A percentile compares a stretch with the other conserved stretches of the same genome.
Evolutionary conservation across 164 flowering plant genomes (phyloP).

Genomic region (Aristolochia contorta): DNA sequence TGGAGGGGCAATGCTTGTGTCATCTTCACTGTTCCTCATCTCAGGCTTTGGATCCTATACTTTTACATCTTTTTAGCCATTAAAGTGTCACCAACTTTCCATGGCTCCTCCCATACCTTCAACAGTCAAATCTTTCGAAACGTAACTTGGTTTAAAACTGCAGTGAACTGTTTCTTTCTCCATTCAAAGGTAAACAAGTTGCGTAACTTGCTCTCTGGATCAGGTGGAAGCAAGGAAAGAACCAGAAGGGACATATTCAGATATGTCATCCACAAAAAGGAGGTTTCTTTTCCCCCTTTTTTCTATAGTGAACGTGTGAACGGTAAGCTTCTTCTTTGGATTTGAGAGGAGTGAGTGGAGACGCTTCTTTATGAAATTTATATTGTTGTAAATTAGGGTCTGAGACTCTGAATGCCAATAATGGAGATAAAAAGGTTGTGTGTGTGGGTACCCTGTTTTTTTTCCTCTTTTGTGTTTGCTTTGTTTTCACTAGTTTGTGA

Average conservation of each 20-base stretch:
- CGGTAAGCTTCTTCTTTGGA: constrained; percentile 15
- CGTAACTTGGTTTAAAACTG: neutral
- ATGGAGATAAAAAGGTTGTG: constrained; percentile 16
- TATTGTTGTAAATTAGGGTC: neutral
- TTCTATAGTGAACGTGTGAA: constrained; percentile 6
- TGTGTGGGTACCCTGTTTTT: constrained; percentile 8
- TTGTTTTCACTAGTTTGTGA: neutral
- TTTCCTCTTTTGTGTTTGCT: constrained; percentile 2
- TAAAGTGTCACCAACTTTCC: constrained; percentile 11
- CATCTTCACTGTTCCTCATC: constrained; percentile 26
- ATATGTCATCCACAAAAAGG: too few relatives aligned
- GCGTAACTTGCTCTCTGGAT: neutral
- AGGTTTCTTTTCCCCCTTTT: neutral
- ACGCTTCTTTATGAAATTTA: constrained; percentile 3
- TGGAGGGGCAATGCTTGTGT: constrained; percentile 31
- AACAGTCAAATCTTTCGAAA: constrained; percentile 10
- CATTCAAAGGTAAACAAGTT: neutral
- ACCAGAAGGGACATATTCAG: too few relatives aligned
- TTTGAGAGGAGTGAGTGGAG: constrained; percentile 11
- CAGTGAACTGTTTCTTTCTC: neutral
- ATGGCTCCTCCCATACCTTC: constrained; percentile 13
- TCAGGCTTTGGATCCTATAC: constrained; percentile 22
- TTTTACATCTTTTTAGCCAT: constrained; percentile 4
- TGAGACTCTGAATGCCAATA: constrained; percentile 17
- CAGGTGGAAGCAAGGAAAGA: too few relatives aligned